phyloP scores from a whole-genome alignment of 352 stramenopile genomes.

The Pilasporangium apinafurcum region DNA sequence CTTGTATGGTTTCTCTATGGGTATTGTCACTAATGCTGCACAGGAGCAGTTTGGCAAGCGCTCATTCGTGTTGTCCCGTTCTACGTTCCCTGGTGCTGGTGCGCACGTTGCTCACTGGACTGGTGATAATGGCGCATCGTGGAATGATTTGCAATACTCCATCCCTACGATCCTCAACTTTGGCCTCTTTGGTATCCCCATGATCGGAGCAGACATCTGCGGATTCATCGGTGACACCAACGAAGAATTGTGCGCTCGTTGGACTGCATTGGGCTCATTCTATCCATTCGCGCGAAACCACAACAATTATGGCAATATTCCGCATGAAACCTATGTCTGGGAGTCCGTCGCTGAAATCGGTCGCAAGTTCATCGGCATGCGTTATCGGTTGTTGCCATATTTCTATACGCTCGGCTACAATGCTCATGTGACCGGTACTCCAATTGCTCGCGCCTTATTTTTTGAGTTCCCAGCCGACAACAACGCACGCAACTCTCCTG shows the following conservation, averaged over 20 bases:
- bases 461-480: conserved; percentile 56
- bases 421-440: conserved; percentile 26
- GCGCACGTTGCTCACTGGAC: conserved; percentile 68
- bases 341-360: conserved; percentile 34
- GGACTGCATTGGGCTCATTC: conserved; percentile 71
- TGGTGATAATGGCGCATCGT: conserved; percentile 71
- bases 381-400: conserved; percentile 75
- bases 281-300: conserved; percentile 81
- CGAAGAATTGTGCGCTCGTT: conserved; percentile 71
- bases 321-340: conserved; percentile 71
- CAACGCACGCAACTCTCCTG: conserved; percentile 12
- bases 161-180: conserved; percentile 67
- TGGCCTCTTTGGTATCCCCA: conserved; percentile 71
- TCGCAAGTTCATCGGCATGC: conserved; percentile 55
- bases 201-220: conserved; percentile 79
- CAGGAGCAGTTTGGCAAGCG: conserved; percentile 46
- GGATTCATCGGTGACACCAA: conserved; percentile 52
- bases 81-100: conserved; percentile 59
- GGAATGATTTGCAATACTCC: conserved; percentile 70
- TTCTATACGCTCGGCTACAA: conserved; percentile 74
- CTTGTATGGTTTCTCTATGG: conserved; percentile 71
- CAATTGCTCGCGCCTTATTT: conserved; percentile 50
- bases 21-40: conserved; percentile 48
- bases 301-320: conserved; percentile 44
- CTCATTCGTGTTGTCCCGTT: conserved; percentile 70